A percentile compares a stretch with the other conserved stretches of the same genome.
These are phyloP conservation scores for Wickerhamiella musiphila DNA, from an alignment of 805 yeast genomes.

Conservation along the genomic window DNA sequence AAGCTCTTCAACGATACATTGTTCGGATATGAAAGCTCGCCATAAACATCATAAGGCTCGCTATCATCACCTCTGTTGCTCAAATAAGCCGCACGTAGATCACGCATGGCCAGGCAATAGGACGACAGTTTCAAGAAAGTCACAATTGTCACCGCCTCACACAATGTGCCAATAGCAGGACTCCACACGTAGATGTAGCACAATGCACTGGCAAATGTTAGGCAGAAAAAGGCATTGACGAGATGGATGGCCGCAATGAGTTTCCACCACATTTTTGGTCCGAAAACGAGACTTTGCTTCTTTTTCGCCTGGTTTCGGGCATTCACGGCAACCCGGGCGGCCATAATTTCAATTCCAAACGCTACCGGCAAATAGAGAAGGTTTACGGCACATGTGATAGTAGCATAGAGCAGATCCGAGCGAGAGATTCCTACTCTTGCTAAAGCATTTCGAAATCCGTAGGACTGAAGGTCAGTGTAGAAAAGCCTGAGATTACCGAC, in stretches of 20 bases:
- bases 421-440: slow-evolving; percentile 18
- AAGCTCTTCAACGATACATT: slow-evolving; percentile 24
- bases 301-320: slow-evolving; percentile 9
- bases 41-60: slow-evolving; percentile 21
- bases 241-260: slow-evolving; percentile 21
- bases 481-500: slow-evolving; percentile 26
- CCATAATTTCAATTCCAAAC: slow-evolving; percentile 21
- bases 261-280: too few relatives aligned
- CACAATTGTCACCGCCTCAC: slow-evolving; percentile 27
- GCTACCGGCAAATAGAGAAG: slow-evolving; percentile 24
- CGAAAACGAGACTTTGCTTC: too few relatives aligned
- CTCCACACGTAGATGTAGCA: slow-evolving; percentile 22
- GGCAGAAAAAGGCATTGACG: slow-evolving; percentile 14
- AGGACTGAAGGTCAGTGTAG: slow-evolving; percentile 22
- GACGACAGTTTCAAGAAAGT: slow-evolving; percentile 27
- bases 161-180: slow-evolving; percentile 28
- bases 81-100: slow-evolving; percentile 23
- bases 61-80: too few relatives aligned
- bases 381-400: slow-evolving; percentile 16
- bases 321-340: slow-evolving; percentile 11
- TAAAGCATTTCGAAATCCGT: slow-evolving; percentile 22
- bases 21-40: slow-evolving; percentile 23
- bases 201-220: slow-evolving; percentile 8
- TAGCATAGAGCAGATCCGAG: slow-evolving; percentile 18
- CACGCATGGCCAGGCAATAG: slow-evolving; percentile 29